Percentiles rank a stretch among this genome's conserved stretches.
These are phyloP conservation scores for Trichoderma lentiforme DNA, from an alignment of 2,329 filamentous ascomycete genomes.

Conservation along the genomic window DNA sequence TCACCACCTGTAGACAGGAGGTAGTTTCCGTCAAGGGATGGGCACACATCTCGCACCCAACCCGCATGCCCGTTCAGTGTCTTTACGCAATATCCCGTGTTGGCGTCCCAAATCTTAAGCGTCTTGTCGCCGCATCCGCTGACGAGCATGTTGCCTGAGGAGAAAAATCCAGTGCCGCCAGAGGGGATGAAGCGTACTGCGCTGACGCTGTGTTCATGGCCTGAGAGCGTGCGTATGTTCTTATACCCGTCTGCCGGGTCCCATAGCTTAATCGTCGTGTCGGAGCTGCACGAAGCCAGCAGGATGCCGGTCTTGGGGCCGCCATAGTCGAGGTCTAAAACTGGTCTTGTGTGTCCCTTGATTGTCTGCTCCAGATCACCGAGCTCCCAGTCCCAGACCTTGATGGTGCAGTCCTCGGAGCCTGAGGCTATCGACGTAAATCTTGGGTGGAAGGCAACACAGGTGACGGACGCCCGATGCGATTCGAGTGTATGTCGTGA, in stretches of 20 bases:
- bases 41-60: constrained; percentile 87
- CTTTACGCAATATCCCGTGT: constrained; percentile 86
- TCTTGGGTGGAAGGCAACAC: constrained; percentile 89
- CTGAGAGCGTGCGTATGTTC: constrained; percentile 85
- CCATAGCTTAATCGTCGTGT: constrained; percentile 93
- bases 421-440: constrained; percentile 88
- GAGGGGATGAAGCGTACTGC: constrained; percentile 85
- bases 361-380: constrained; percentile 86
- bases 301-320: constrained; percentile 59
- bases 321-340: constrained; percentile 86
- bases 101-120: constrained; percentile 86
- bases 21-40: constrained; percentile 78
- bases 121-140: constrained; percentile 83
- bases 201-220: constrained; percentile 90
- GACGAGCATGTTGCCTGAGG: constrained; percentile 78
- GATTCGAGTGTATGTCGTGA: constrained; percentile 79
- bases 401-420: constrained; percentile 92
- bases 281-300: constrained; percentile 70
- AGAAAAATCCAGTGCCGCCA: constrained; percentile 70
- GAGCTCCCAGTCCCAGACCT: constrained; percentile 96
- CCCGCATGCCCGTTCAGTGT: constrained; percentile 82
- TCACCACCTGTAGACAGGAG: constrained; percentile 82
- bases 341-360: constrained; percentile 86
- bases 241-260: constrained; percentile 91
- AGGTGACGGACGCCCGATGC: constrained; percentile 76